Percentiles rank a stretch among this genome's conserved stretches.
Conservation (phyloP, 179 eudicot species). For the Silene vulgaris region DNA sequence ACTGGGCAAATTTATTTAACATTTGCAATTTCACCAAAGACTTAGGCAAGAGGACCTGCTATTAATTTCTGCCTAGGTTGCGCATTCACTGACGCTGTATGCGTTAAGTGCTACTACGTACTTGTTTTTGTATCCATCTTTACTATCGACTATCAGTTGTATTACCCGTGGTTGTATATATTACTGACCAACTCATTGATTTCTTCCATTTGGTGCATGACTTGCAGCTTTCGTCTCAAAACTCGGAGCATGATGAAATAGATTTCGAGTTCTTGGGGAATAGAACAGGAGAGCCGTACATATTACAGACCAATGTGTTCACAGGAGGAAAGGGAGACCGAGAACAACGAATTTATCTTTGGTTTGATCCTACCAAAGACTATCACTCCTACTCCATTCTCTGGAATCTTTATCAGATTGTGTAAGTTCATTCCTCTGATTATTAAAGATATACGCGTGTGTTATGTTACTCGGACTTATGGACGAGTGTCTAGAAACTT, state of each 20-base stretch:
- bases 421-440: conserved; percentile 38
- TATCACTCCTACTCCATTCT: conserved; percentile 59
- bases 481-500: background rate
- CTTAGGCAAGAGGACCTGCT: background rate
- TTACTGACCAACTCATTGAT: background rate
- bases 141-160: too few relatives aligned
- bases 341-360: conserved; percentile 59
- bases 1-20: background rate
- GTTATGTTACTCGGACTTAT: background rate
- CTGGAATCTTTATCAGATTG: conserved; percentile 65
- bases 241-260: conserved; percentile 51
- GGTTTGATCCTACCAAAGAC: conserved; percentile 86
- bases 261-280: conserved; percentile 93
- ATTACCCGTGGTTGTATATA: too few relatives aligned
- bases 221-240: conserved; percentile 17
- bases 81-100: too few relatives aligned
- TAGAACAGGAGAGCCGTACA: conserved; percentile 47
- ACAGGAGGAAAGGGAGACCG: conserved; percentile 51
- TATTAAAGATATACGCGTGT: background rate
- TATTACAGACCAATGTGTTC: conserved; percentile 69
- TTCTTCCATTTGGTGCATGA: background rate
- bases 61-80: too few relatives aligned
- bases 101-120: too few relatives aligned
- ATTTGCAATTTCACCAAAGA: background rate
- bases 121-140: too few relatives aligned